These are phyloP conservation scores for Schizochytrium sp. DNA, from an alignment of 108 stramenopile genomes.

Conservation along the genomic window DNA sequence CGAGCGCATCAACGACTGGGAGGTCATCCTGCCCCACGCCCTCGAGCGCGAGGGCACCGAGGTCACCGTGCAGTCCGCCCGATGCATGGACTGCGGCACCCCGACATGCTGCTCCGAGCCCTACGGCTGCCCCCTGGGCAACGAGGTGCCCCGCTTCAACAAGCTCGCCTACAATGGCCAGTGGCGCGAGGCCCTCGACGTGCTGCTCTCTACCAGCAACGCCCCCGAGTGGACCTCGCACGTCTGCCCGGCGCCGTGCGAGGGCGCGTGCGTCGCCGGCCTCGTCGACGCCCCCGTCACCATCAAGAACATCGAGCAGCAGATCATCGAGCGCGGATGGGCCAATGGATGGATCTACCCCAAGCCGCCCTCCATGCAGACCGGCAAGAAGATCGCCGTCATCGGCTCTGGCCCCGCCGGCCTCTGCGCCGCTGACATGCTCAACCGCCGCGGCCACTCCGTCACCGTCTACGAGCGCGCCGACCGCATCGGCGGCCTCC, in stretches of 20 bases:
- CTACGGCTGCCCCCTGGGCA: slow-evolving; percentile 84
- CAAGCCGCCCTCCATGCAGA: slow-evolving; percentile 72
- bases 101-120: slow-evolving; percentile 92
- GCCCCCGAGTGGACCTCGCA: slow-evolving; percentile 95
- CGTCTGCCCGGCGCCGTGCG: slow-evolving; percentile 93
- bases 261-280: slow-evolving; percentile 92
- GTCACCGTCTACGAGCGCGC: slow-evolving; percentile 83
- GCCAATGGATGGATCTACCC: slow-evolving; percentile 81
- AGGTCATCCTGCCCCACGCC: slow-evolving; percentile 76
- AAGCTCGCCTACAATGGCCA: slow-evolving; percentile 86
- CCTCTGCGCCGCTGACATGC: slow-evolving; percentile 78
- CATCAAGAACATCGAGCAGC: slow-evolving; percentile 93
- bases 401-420: slow-evolving; percentile 86
- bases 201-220: slow-evolving; percentile 88
- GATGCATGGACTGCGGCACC: slow-evolving; percentile 97
- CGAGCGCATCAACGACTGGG: slow-evolving; percentile 84
- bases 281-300: slow-evolving; percentile 84
- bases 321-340: slow-evolving; percentile 89
- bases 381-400: slow-evolving; percentile 82
- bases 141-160: slow-evolving; percentile 94
- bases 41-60: slow-evolving; percentile 50
- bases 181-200: slow-evolving; percentile 83
- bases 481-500: slow-evolving; percentile 83
- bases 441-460: slow-evolving; percentile 92
- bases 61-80: slow-evolving; percentile 79